These are phyloP conservation scores for Nicotiana rustica DNA, from an alignment of 305 asterid species.

Conservation along the genomic window DNA sequence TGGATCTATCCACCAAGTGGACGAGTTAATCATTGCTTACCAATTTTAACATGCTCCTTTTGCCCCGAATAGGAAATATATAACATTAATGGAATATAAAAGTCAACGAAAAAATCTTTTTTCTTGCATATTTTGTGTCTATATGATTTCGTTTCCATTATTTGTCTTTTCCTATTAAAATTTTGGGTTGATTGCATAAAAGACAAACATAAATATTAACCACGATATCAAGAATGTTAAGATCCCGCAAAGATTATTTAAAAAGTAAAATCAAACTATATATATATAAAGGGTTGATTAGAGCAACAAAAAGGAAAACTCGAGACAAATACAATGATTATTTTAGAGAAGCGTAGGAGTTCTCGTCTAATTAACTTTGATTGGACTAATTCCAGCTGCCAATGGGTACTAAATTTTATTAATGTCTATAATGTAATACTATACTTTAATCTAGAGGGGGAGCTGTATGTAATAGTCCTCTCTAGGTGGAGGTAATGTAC, in stretches of 20 bases:
- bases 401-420: too few species aligned
- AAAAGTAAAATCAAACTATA: neutral
- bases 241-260: neutral
- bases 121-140: neutral
- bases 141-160: neutral
- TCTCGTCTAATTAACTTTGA: too few species aligned
- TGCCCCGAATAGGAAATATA: conserved; percentile 18
- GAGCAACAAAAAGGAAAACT: too few species aligned
- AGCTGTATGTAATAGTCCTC: neutral
- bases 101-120: neutral
- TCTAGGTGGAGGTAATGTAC: neutral
- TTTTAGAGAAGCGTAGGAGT: neutral
- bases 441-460: neutral
- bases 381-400: too few species aligned
- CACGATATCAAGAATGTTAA: conserved; percentile 10
- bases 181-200: neutral
- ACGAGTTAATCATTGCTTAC: neutral
- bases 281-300: too few species aligned
- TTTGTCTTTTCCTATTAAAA: neutral
- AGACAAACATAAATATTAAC: neutral
- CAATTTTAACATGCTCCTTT: neutral
- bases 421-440: too few species aligned
- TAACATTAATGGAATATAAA: neutral
- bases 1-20: conserved; percentile 2
- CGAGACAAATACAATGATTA: too few species aligned